Base-by-base conservation (phyloP, 2,329 filamentous ascomycete species). In the Sclerotinia glacialis region DNA sequence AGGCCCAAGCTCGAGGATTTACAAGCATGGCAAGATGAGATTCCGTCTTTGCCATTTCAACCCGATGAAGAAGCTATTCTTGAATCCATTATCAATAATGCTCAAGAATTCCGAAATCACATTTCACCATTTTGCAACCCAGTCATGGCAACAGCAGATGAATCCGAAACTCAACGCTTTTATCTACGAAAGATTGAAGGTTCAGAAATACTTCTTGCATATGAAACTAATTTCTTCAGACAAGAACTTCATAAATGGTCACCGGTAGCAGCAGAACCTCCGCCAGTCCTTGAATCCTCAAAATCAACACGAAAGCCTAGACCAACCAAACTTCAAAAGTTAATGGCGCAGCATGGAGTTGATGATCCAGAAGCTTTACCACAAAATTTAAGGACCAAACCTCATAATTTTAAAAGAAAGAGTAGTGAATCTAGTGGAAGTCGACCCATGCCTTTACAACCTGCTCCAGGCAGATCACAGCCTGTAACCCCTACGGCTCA, bases 131-230 rank as follows among this genome's bases (percentile, higher is more conserved):
- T 91, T 76, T 93, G 93, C 77, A 95, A 93, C 74, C 89, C 91
- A 2, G 81, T 93, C 28, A 86, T 93, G 76, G 89, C 89, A 0
- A 96, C 91, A 0, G 87, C 90, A 14, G 92, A 94, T 52, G 94
- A 98, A 76, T 89, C 93, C 11, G 91, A 93, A 65, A 93, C 91
- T 0, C 90, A 97, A 77, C 87, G 96, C 7, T 99, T 99, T 78
- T 98, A 97, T 74, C 82, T 99, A 50, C 91, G 95, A 67, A 99
- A 99, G 80, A 93, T 99, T 64, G 95, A 99, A 79, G 95, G 95
- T 3, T 93, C 95, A 1, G 95, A 99, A 76, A 93, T 99, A 62
- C 83, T 99, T 3, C 83, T 99, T 2, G 86, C 93, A 0, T 90
- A 89, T 67, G 95, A 99, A 79, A 97, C 94, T n/a, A 99, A 99